Conservation (phyloP, 305 asterid species). For the Fraxinus xanthoxyloides region DNA sequence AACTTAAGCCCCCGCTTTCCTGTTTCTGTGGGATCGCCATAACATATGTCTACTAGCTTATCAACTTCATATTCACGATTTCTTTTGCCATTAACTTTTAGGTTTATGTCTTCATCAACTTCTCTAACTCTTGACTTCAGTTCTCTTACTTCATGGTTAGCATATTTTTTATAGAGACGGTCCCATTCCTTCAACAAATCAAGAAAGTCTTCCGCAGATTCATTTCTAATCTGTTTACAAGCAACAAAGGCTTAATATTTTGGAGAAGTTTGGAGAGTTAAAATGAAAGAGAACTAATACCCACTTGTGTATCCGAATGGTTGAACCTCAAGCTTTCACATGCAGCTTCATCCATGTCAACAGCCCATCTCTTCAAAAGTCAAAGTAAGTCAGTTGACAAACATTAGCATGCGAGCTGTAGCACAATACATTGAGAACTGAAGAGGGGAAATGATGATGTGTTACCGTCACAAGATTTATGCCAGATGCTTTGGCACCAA, state of each 20-base stretch:
- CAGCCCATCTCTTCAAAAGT: slow-evolving; percentile 73
- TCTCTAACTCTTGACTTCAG: slow-evolving; percentile 24
- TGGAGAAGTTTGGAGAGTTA: slow-evolving; percentile 16
- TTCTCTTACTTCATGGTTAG: slow-evolving; percentile 31
- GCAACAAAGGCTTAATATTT: slow-evolving; percentile 19
- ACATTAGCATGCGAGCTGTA: slow-evolving; percentile 17
- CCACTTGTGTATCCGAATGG: slow-evolving; percentile 72
- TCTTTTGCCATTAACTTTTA: slow-evolving; percentile 22
- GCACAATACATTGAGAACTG: neutral
- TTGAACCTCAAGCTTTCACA: slow-evolving; percentile 72
- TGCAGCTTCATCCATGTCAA: slow-evolving; percentile 69
- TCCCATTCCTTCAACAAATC: slow-evolving; percentile 76
- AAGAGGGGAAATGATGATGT: slow-evolving; percentile 12
- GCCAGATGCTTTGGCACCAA: slow-evolving; percentile 68
- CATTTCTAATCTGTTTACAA: slow-evolving; percentile 65
- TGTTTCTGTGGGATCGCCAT: slow-evolving; percentile 54
- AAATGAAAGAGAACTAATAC: slow-evolving; percentile 21
- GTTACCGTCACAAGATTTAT: slow-evolving; percentile 67
- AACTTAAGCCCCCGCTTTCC: slow-evolving; percentile 60
- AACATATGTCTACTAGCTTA: slow-evolving; percentile 63
- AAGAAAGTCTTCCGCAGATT: slow-evolving; percentile 66
- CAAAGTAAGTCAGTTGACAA: slow-evolving; percentile 25
- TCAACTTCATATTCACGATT: slow-evolving; percentile 62
- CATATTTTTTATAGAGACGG: slow-evolving; percentile 44
- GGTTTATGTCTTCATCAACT: slow-evolving; percentile 28